A percentile compares a stretch with the other conserved stretches of the same genome.
Evolutionary conservation across 331 rosid genomes (phyloP).

Genomic region (Telfairia occidentalis): DNA sequence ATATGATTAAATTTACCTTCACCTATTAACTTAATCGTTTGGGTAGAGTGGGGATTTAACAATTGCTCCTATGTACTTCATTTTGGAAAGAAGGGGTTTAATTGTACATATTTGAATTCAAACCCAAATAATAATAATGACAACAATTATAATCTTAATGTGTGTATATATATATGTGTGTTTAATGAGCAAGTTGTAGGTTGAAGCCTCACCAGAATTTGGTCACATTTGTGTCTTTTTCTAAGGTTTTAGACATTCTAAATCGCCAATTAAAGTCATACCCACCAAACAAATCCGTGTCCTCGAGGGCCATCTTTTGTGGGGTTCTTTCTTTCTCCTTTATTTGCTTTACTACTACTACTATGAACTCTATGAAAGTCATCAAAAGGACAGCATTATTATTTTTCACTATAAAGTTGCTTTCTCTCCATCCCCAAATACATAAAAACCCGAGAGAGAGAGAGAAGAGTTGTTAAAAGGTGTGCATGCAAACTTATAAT

Average conservation of each 20-base stretch:
- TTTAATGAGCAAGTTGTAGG: not conserved
- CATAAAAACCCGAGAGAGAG: too few relatives aligned
- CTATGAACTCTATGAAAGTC: not conserved
- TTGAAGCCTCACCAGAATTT: not conserved
- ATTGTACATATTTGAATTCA: not conserved
- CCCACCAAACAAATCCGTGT: slow-evolving; percentile 7
- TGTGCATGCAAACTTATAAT: too few relatives aligned
- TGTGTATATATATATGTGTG: not conserved
- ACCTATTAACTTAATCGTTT: too few relatives aligned
- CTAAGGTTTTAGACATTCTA: not conserved
- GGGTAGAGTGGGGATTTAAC: too few relatives aligned
- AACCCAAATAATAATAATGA: not conserved
- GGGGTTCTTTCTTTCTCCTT: not conserved
- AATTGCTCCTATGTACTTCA: not conserved
- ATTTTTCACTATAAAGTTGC: not conserved
- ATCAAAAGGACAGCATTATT: not conserved
- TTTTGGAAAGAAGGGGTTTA: not conserved
- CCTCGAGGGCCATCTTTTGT: not conserved
- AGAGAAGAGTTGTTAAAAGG: too few relatives aligned
- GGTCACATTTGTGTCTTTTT: slow-evolving; percentile 3
- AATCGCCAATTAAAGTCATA: not conserved
- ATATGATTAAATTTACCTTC: too few relatives aligned
- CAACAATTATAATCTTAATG: too few relatives aligned
- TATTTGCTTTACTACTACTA: not conserved
- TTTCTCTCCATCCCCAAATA: not conserved